Base-by-base conservation (phyloP, 441 rosid genomes). In the Daphne laureola region DNA sequence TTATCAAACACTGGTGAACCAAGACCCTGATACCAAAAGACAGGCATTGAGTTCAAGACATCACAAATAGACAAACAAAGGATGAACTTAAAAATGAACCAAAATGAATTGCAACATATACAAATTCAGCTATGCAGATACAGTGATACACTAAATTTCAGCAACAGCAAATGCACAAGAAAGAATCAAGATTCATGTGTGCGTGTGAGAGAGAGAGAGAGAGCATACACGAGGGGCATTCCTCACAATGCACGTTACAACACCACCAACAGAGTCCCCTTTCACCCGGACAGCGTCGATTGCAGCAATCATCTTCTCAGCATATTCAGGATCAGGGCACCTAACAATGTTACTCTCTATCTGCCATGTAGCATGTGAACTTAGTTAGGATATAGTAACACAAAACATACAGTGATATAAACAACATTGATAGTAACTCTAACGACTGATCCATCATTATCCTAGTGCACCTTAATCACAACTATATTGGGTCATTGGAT, bases 1-100 rank as follows among this genome's bases (percentile, higher is more conserved):
- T 93, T 93, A 75, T 83, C 95, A 21, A 93, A 92, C 54, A 93
- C 98, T 1, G 98, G 98, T 31, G 98, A 81, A 66, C 98, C 97
- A 54, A 93, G 98, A 62, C 98, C 98, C 98, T 93, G 84, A 15
- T 27, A 49, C 1, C 31, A 70, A 71, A 43, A 58, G 31, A 64
- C 41, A 36, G 35, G 60, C 47, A 61, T 64, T 66, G 53, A 73
- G 51, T 44, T 55, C 49, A 43, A 15, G 18, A 36, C 38, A 9
- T n/a, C 38, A 31, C 11, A 7, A 31, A 31, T 31, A 31, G 38
- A 31, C 38, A 31, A 2, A 31, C 38, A 31, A 0, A 1, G 38
- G 11, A 31, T 31, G 7, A 7, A 31, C 9, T 31, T 31, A 31
- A 31, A 25, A 23, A 66, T 31, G 15, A 14, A 17, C 14, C 11